Conservation (phyloP, 305 asterid genomes). For the Fraxinus paxiana region DNA sequence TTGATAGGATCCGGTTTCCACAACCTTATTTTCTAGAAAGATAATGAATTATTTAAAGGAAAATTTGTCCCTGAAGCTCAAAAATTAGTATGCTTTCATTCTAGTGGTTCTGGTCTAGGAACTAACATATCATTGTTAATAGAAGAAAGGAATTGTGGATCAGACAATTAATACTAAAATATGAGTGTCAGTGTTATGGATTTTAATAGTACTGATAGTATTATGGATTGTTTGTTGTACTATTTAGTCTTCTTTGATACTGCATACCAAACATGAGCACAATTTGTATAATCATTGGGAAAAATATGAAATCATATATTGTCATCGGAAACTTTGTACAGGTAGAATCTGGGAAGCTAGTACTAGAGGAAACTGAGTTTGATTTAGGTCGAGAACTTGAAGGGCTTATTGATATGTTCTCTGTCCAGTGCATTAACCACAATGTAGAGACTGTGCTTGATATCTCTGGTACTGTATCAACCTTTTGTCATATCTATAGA, state of each 20-base stretch:
- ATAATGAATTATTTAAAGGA: not conserved
- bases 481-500: not conserved
- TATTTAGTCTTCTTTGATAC: not conserved
- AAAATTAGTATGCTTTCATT: not conserved
- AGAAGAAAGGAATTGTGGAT: not conserved
- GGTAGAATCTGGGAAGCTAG: conserved; percentile 92
- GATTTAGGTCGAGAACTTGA: conserved; percentile 87
- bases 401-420: conserved; percentile 89
- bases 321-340: conserved; percentile 27
- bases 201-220: not conserved
- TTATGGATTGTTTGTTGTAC: not conserved
- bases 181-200: not conserved
- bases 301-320: not conserved
- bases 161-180: not conserved
- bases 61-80: not conserved
- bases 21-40: not conserved
- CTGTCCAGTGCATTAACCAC: conserved; percentile 86
- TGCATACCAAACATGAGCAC: not conserved
- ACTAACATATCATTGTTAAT: not conserved
- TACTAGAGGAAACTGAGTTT: conserved; percentile 86
- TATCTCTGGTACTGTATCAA: conserved; percentile 61
- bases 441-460: conserved; percentile 83
- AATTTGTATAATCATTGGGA: not conserved
- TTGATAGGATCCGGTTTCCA: too few species aligned
- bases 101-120: not conserved